Evolutionary conservation across 441 rosid species (phyloP).

Genomic region (Euphorbia corollata): DNA sequence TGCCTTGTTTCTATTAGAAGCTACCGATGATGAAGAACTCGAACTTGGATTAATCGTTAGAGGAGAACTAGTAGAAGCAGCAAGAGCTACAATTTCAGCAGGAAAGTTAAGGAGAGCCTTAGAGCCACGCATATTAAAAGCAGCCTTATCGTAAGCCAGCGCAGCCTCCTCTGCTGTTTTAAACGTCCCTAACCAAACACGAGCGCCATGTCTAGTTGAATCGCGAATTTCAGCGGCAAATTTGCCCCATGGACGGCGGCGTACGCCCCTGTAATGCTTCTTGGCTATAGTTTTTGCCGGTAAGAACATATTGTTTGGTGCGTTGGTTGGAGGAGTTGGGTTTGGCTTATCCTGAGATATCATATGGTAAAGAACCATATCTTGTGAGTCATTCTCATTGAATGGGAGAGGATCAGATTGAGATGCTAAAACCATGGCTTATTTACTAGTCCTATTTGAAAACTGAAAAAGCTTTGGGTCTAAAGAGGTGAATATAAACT

Average conservation of each 20-base stretch:
- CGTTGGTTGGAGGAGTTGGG: not conserved
- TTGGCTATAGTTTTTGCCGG: conserved; percentile 30
- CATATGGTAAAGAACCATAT: conserved; percentile 56
- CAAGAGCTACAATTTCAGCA: conserved; percentile 27
- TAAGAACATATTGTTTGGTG: conserved; percentile 17
- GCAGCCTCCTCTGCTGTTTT: conserved; percentile 58
- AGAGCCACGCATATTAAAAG: conserved; percentile 54
- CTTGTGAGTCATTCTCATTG: conserved; percentile 62
- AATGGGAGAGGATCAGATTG: conserved; percentile 40
- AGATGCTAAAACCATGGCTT: conserved; percentile 29
- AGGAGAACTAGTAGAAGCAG: not conserved
- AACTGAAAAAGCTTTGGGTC: not conserved
- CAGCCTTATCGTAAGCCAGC: conserved; percentile 57
- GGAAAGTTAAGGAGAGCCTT: conserved; percentile 66
- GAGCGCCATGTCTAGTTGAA: conserved; percentile 35
- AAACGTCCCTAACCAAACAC: conserved; percentile 61
- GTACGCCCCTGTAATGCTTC: conserved; percentile 57
- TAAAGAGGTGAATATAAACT: not conserved
- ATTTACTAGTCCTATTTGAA: too few relatives aligned
- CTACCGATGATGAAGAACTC: not conserved
- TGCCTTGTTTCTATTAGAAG: not conserved
- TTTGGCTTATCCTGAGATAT: conserved; percentile 27
- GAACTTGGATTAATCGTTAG: not conserved
- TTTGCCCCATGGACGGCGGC: conserved; percentile 68
- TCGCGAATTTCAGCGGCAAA: conserved; percentile 65